Conservation (phyloP, 2,329 filamentous ascomycete genomes). For the Fusarium dimerum region DNA sequence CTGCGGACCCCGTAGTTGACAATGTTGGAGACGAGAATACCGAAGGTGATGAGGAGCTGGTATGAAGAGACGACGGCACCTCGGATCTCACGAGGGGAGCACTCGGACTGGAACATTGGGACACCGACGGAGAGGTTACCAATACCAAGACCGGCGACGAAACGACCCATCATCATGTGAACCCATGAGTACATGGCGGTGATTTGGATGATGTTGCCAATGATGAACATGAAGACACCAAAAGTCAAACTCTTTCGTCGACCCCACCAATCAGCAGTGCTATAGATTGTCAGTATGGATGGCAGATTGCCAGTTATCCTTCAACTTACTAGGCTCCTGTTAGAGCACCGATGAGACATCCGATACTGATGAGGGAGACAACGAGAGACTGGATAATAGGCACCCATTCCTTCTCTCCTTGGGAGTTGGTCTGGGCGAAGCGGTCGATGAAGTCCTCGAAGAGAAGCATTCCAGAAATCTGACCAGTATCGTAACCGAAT, state of each 20-base stretch:
- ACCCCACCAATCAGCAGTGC: slow-evolving; percentile 58
- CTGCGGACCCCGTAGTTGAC: slow-evolving; percentile 54
- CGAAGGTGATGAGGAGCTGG: slow-evolving; percentile 73
- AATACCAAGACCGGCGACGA: slow-evolving; percentile 67
- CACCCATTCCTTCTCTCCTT: slow-evolving; percentile 41
- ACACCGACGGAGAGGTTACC: slow-evolving; percentile 67
- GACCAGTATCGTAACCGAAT: slow-evolving; percentile 65
- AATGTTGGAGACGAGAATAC: slow-evolving; percentile 60
- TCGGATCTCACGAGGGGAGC: slow-evolving; percentile 61
- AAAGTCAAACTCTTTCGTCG: slow-evolving; percentile 56
- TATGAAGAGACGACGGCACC: slow-evolving; percentile 69
- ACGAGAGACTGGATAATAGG: slow-evolving; percentile 51
- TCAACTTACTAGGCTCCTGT: slow-evolving; percentile 46
- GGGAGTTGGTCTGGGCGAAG: slow-evolving; percentile 49
- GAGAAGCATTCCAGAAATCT: slow-evolving; percentile 54
- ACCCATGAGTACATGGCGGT: slow-evolving; percentile 60
- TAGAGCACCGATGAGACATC: slow-evolving; percentile 56
- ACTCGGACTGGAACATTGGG: slow-evolving; percentile 69
- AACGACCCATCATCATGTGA: slow-evolving; percentile 66
- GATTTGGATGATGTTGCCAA: slow-evolving; percentile 69
- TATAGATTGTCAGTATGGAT: slow-evolving; percentile 16
- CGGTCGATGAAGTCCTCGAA: slow-evolving; percentile 56
- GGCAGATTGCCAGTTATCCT: not conserved
- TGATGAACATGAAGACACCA: slow-evolving; percentile 57
- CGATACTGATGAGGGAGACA: slow-evolving; percentile 58